Evolutionary conservation across 129 eudicot genomes (phyloP).

Genomic region (Chrysanthemum seticuspe): DNA sequence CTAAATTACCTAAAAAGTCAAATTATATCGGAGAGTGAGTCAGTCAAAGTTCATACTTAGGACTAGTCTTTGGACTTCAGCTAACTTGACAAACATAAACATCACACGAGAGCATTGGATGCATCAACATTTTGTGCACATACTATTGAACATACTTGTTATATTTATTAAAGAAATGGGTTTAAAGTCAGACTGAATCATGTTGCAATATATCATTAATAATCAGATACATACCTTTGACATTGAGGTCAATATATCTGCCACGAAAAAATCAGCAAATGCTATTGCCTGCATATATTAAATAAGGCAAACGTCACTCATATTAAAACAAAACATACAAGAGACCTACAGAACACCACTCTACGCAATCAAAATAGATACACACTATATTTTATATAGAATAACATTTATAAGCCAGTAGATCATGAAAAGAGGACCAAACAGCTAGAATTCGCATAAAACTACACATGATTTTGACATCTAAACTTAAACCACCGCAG

Average conservation of each 20-base stretch:
- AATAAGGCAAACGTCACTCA: constrained; percentile 22
- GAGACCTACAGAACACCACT: constrained; percentile 11
- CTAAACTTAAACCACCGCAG: not conserved
- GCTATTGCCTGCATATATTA: constrained; percentile 74
- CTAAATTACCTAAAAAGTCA: not conserved
- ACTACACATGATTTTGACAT: not conserved
- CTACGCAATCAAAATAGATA: not conserved
- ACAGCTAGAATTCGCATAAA: constrained; percentile 10
- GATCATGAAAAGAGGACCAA: not conserved
- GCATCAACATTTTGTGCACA: not conserved
- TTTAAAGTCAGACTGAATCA: not conserved
- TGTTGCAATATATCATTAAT: constrained; percentile 15
- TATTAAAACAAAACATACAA: not conserved
- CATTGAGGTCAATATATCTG: constrained; percentile 96
- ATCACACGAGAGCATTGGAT: not conserved
- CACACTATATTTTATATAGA: not conserved
- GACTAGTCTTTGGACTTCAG: not conserved
- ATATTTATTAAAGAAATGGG: not conserved
- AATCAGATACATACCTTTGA: constrained; percentile 70
- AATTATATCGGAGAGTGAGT: not conserved
- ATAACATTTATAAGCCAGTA: not conserved
- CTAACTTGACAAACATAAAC: not conserved
- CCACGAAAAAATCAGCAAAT: constrained; percentile 94
- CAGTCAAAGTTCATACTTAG: not conserved
- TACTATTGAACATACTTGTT: not conserved